Percentiles rank a stretch among this genome's conserved stretches.
Evolutionary conservation across 148 eudicot genomes (phyloP).

Genomic region (Dysphania ambrosioides): DNA sequence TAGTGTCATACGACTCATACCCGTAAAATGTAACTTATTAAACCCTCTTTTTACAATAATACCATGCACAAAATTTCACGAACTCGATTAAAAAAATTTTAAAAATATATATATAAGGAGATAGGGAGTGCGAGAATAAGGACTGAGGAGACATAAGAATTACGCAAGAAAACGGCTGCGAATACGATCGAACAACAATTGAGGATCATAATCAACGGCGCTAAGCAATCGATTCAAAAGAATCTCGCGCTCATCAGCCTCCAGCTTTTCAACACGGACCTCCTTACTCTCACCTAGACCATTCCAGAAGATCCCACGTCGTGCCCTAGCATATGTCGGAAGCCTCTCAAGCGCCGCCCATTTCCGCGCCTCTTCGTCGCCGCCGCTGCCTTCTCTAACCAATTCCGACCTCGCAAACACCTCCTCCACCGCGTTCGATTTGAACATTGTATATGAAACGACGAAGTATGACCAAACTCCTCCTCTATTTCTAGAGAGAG

Average conservation of each 20-base stretch:
- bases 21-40: no score
- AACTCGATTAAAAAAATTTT: neutral
- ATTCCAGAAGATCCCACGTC: constrained; percentile 63
- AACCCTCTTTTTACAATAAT: no score
- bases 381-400: constrained; percentile 57
- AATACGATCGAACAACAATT: constrained; percentile 62
- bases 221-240: constrained; percentile 63
- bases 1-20: no score
- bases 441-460: constrained; percentile 46
- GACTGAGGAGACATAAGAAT: no score
- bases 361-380: constrained; percentile 76
- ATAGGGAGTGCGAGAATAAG: no score
- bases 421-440: constrained; percentile 67
- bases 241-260: constrained; percentile 53
- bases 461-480: no score
- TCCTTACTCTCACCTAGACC: constrained; percentile 58
- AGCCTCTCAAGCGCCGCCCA: constrained; percentile 96
- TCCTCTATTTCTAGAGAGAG: no score
- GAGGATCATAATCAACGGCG: constrained; percentile 60
- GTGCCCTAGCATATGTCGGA: constrained; percentile 72
- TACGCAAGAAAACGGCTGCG: constrained; percentile 79
- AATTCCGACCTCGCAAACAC: constrained; percentile 62
- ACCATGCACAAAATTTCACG: no score
- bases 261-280: constrained; percentile 54
- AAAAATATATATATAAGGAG: no score